Evolutionary conservation across 2,329 filamentous ascomycete species (phyloP).

Genomic region (Exophiala bonariae): DNA sequence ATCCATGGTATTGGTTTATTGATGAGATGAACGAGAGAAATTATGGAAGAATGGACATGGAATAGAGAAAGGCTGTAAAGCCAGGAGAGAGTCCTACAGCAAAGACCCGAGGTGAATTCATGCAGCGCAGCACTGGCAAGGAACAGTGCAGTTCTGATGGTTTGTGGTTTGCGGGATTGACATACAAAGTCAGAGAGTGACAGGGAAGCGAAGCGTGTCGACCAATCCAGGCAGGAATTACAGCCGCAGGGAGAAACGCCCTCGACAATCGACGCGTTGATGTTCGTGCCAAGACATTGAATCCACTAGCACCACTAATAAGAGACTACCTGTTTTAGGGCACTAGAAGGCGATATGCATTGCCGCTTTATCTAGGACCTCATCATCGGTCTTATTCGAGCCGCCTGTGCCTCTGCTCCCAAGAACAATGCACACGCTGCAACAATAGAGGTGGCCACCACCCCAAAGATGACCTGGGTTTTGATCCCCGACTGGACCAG

Average conservation of each 20-base stretch:
- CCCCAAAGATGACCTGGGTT: conserved; percentile 71
- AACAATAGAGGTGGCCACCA: conserved; percentile 45
- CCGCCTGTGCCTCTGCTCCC: conserved; percentile 35
- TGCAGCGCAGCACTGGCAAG: conserved; percentile 3
- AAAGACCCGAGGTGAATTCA: conserved; percentile 13
- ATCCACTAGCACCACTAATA: background rate
- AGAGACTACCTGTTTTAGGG: no score
- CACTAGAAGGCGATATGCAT: no score
- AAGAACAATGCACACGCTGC: conserved; percentile 47
- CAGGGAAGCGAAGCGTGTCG: no score
- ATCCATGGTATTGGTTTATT: conserved; percentile 18
- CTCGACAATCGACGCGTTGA: no score
- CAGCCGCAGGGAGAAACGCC: no score
- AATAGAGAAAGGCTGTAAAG: conserved; percentile 3
- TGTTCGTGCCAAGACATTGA: no score
- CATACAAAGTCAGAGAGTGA: no score
- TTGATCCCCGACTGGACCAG: conserved; percentile 93
- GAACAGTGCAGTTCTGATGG: no score
- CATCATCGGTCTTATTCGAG: conserved; percentile 1
- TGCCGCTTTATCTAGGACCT: background rate
- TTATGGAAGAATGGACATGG: background rate
- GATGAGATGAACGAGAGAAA: conserved; percentile 8
- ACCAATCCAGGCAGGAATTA: no score
- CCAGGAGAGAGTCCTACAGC: conserved; percentile 12
- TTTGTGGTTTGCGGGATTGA: no score